Evolutionary conservation across 2,329 filamentous ascomycete species (phyloP), one percentile per base, ranked within the genome.

Genomic region (Alternaria brassicicola): DNA sequence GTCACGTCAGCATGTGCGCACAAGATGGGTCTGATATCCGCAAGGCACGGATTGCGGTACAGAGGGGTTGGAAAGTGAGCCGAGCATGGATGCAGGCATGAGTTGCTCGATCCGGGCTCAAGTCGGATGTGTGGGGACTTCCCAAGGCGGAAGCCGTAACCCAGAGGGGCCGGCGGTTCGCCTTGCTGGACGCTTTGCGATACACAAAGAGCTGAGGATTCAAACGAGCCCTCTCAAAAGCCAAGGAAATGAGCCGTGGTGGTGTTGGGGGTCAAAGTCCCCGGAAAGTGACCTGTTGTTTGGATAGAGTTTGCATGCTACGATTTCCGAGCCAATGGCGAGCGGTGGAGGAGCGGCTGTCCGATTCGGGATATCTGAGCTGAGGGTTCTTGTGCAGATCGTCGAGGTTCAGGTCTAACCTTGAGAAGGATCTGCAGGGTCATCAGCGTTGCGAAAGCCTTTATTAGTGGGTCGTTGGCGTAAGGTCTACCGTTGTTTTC

Each of bases 401-500:
- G 39, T 42, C 35, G 51, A 45, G 49, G 36, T 38, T 39, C 43
- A 17, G 19, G 13, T n/a, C 41, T 46, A 46, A 33, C 23, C 39
- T 31, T 25, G 42, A 42, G 39, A 25, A 30, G 33, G 25, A 42
- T 41, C 57, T 57, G 49, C 57, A 60, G 57, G 57, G 57, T 60
- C 57, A 48, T 39, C 57, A 38, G 28, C 52, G 35, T 38, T 19
- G 52, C 19, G 50, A 57, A 38, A 30, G 36, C 41, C 17, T 36
- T 41, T 23, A 41, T 48, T 38, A 52, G 52, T 43, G 25, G 13
- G 31, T 28, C 19, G 25, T n/a, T 41, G 36, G 41, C 42, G 31
- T 35, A 36, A 31, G 23, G 36, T 12, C 41, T 41, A 33, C 45
- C 19, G n/a, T 31, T 30, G 10, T 35, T 33, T 26, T 19, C 39